These are phyloP conservation scores for Diospyros lotus DNA, from an alignment of 148 eudicot genomes.

Conservation along the genomic window DNA sequence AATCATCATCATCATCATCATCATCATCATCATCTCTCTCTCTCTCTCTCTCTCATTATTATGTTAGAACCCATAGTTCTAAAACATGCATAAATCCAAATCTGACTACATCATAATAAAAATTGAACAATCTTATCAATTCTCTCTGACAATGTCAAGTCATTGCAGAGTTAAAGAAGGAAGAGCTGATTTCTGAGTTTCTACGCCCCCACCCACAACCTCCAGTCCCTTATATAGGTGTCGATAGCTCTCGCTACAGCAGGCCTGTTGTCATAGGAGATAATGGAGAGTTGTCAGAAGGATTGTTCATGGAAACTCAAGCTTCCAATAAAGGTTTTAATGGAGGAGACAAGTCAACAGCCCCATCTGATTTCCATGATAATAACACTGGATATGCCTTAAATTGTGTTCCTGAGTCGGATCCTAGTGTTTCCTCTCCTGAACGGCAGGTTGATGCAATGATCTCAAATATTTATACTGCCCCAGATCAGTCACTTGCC, in stretches of 20 bases:
- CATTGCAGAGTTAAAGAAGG: conserved; percentile 63
- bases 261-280: conserved; percentile 23
- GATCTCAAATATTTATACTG: conserved; percentile 24
- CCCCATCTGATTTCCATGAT: conserved; percentile 20
- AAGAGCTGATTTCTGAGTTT: conserved; percentile 65
- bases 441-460: conserved; percentile 37
- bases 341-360: conserved; percentile 26
- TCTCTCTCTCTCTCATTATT: too few species aligned
- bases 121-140: not conserved
- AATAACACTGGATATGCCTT: conserved; percentile 17
- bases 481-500: conserved; percentile 51
- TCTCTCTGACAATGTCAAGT: not conserved
- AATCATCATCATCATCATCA: too few species aligned
- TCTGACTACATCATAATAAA: not conserved
- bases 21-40: too few species aligned
- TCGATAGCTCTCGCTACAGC: conserved; percentile 26
- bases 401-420: conserved; percentile 25
- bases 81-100: not conserved
- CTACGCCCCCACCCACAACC: conserved; percentile 52
- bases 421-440: conserved; percentile 45
- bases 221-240: conserved; percentile 27
- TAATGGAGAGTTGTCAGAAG: conserved; percentile 28
- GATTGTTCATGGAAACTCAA: conserved; percentile 24
- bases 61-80: not conserved
- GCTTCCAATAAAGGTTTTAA: conserved; percentile 31